A percentile compares a stretch with the other conserved stretches of the same genome.
These are phyloP conservation scores for Allodekkera sacchari DNA, from an alignment of 805 yeast genomes.

Conservation along the genomic window DNA sequence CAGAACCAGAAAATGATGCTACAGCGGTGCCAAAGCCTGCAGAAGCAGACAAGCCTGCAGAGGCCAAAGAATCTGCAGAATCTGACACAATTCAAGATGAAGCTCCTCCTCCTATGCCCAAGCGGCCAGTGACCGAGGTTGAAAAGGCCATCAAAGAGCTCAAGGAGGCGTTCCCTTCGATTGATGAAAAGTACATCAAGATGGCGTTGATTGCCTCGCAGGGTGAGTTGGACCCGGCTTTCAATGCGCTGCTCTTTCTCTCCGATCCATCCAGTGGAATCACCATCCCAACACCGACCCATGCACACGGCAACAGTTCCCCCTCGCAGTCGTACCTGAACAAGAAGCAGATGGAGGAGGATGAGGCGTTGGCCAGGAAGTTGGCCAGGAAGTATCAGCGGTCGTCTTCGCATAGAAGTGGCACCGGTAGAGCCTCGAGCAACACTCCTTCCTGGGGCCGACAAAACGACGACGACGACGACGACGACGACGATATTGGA, in stretches of 20 bases:
- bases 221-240: slow-evolving; percentile 77
- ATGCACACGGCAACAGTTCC: slow-evolving; percentile 36
- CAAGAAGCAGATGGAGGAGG: slow-evolving; percentile 30
- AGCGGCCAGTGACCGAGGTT: slow-evolving; percentile 57
- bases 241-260: slow-evolving; percentile 73
- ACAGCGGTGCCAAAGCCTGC: slow-evolving; percentile 1
- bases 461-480: slow-evolving; percentile 7
- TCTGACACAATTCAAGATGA: slow-evolving; percentile 2
- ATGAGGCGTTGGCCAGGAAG: slow-evolving; percentile 75
- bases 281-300: slow-evolving; percentile 30
- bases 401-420: too few relatives aligned
- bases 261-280: slow-evolving; percentile 64
- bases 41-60: slow-evolving; percentile 2
- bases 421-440: slow-evolving; percentile 1
- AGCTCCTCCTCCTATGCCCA: slow-evolving; percentile 39
- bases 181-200: slow-evolving; percentile 61
- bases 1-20: too few relatives aligned
- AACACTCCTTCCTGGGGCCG: slow-evolving; percentile 1
- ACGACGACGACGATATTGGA: slow-evolving; percentile 29
- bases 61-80: background rate
- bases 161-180: slow-evolving; percentile 77
- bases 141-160: slow-evolving; percentile 50
- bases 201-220: slow-evolving; percentile 81
- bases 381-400: slow-evolving; percentile 56
- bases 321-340: slow-evolving; percentile 25